Conservation (phyloP, 345 rosid genomes). For the Durio zibethinus region DNA sequence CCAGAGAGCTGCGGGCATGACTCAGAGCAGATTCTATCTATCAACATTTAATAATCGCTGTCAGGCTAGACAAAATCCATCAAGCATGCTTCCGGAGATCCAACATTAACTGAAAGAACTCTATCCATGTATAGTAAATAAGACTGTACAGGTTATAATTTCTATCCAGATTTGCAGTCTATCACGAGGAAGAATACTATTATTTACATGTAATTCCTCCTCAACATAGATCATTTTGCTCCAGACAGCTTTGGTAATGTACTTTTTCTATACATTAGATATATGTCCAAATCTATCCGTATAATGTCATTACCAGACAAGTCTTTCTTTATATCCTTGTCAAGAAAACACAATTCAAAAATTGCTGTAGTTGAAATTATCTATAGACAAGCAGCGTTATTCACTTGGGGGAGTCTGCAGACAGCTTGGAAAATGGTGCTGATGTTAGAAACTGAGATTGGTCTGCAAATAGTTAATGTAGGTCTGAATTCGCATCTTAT, state of each 20-base stretch:
- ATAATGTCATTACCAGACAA: background rate
- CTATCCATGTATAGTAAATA: background rate
- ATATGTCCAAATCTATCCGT: background rate
- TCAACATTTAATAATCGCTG: background rate
- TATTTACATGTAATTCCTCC: slow-evolving; percentile 3
- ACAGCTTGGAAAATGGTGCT: slow-evolving; percentile 16
- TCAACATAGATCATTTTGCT: background rate
- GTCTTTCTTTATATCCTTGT: slow-evolving; percentile 4
- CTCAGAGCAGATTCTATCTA: background rate
- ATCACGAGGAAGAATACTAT: slow-evolving; percentile 5
- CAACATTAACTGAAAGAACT: background rate
- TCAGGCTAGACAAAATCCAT: slow-evolving; percentile 2
- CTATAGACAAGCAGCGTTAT: slow-evolving; percentile 19
- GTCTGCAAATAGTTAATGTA: slow-evolving; percentile 54
- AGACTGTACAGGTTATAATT: background rate
- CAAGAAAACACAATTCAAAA: slow-evolving; percentile 13
- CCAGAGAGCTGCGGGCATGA: background rate
- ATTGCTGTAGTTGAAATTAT: slow-evolving; percentile 8
- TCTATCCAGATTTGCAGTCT: slow-evolving; percentile 14
- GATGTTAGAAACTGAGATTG: slow-evolving; percentile 35
- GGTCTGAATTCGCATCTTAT: slow-evolving; percentile 48
- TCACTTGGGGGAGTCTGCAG: slow-evolving; percentile 18
- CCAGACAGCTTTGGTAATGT: background rate
- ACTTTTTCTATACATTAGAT: background rate
- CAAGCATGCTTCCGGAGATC: background rate